These are phyloP conservation scores for Lycium barbarum DNA, from an alignment of 257 asterid species.

Conservation along the genomic window DNA sequence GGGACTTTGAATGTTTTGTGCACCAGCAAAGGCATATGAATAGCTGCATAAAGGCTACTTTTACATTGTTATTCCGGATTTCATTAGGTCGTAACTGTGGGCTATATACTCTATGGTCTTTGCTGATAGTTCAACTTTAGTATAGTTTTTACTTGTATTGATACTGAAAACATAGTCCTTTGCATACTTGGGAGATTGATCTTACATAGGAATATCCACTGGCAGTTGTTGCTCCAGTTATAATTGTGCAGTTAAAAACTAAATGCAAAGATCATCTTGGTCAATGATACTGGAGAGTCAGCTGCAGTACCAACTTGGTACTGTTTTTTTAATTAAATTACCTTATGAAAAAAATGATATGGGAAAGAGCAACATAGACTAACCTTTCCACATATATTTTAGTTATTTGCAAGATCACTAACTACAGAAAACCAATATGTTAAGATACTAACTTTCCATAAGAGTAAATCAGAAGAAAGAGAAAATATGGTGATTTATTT, in stretches of 20 bases:
- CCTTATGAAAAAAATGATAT: too few species aligned
- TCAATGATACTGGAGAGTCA: neutral
- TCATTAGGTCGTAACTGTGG: too few species aligned
- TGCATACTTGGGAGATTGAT: neutral
- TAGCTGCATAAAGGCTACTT: too few species aligned
- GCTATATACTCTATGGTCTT: too few species aligned
- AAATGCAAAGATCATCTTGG: neutral
- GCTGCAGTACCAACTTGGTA: constrained; percentile 13
- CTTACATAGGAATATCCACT: neutral
- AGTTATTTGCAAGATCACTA: neutral
- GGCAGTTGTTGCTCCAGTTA: neutral
- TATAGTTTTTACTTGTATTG: too few species aligned
- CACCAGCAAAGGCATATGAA: constrained; percentile 14
- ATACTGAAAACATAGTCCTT: neutral
- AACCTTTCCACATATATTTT: neutral
- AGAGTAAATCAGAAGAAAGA: neutral
- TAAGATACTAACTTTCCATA: neutral
- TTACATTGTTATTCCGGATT: too few species aligned
- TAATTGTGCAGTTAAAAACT: neutral
- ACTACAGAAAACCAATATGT: neutral
- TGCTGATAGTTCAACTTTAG: too few species aligned
- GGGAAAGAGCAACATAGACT: neutral
- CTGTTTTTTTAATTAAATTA: neutral
- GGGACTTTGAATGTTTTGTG: neutral
- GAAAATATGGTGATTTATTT: neutral